Evolutionary conservation across 805 yeast species (phyloP), one percentile per base, ranked within the genome.

Genomic region (Pichia thaimueangensis): DNA sequence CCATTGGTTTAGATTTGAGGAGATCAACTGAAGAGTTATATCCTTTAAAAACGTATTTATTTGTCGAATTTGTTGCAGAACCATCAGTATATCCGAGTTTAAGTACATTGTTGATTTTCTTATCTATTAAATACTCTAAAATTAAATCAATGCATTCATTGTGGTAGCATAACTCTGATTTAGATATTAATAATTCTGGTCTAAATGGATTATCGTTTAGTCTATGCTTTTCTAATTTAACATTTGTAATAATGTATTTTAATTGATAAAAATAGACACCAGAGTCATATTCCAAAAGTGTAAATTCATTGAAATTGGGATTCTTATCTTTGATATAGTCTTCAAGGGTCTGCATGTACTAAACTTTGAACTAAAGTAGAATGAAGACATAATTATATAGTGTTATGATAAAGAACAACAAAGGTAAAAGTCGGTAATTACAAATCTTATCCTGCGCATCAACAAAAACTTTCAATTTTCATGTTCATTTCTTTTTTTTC

Each of bases 1-100:
- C 65, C 78, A 85, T 79, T 3, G 55, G 47, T 3, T 61, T 50
- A 4, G 64, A 54, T 45, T 76, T 77, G 16, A 82, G 47, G 2
- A 56, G 41, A 15, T 65, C 59, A 3, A 67, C 65, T 20, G 60
- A 59, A n/a, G 68, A 58, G 46, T 69, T 74, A 19, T 25, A 39
- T 20, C 52, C 52, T 21, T 39, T 41, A 5, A 45, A 35, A 6
- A 35, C 25, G 15, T 36, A 40, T 11, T 25, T 16, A 6, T 57
- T 50, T 0, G 63, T 54, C 8, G 62, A 45, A 7, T 52, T 47
- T 7, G 37, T 24, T 5, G 47, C 53, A 2, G 50, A 45, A 1
- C 69, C 70, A 35, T 65, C 58, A 4, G 35, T 50, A 46, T 73
- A 74, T 0, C 82, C 84, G 35, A 54, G 51, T 0, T 63, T 47